These are phyloP conservation scores for Chondrostereum purpureum DNA, from an alignment of 1,284 basidiomycete species.

Conservation along the genomic window DNA sequence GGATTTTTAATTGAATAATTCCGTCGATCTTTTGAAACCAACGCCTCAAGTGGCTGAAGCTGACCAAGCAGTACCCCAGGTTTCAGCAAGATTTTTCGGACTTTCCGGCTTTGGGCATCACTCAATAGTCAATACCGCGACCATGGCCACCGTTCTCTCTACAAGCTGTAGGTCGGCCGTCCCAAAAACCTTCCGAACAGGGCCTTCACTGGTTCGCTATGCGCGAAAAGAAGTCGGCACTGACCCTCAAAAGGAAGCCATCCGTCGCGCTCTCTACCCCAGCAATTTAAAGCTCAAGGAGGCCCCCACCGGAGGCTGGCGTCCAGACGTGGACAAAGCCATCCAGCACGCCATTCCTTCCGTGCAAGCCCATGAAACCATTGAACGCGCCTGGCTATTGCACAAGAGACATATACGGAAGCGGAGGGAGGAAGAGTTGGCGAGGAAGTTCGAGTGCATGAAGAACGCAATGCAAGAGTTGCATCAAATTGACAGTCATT, in stretches of 20 bases:
- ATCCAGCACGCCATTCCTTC: slow-evolving; percentile 75
- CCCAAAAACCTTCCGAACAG: not conserved
- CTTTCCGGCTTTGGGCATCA: too few relatives aligned
- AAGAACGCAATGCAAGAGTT: slow-evolving; percentile 75
- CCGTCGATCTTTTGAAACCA: too few relatives aligned
- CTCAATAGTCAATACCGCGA: too few relatives aligned
- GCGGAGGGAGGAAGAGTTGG: slow-evolving; percentile 56
- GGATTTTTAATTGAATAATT: too few relatives aligned
- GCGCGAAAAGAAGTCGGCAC: slow-evolving; percentile 19
- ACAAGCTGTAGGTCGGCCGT: not conserved
- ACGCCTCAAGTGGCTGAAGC: too few relatives aligned
- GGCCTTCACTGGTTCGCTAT: slow-evolving; percentile 19
- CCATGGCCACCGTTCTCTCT: not conserved
- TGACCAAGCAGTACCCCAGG: too few relatives aligned
- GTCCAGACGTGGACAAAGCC: slow-evolving; percentile 64
- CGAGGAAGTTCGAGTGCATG: slow-evolving; percentile 75
- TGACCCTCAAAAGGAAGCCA: slow-evolving; percentile 66
- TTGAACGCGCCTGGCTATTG: slow-evolving; percentile 87
- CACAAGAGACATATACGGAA: slow-evolving; percentile 72
- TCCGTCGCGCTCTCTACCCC: slow-evolving; percentile 78
- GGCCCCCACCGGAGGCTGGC: slow-evolving; percentile 77
- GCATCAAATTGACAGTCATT: slow-evolving; percentile 49
- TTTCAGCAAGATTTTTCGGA: too few relatives aligned
- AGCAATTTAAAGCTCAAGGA: slow-evolving; percentile 60
- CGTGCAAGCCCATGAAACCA: slow-evolving; percentile 88